phyloP scores from a whole-genome alignment of 2,329 filamentous ascomycete species.

The Lachnellula arida region DNA sequence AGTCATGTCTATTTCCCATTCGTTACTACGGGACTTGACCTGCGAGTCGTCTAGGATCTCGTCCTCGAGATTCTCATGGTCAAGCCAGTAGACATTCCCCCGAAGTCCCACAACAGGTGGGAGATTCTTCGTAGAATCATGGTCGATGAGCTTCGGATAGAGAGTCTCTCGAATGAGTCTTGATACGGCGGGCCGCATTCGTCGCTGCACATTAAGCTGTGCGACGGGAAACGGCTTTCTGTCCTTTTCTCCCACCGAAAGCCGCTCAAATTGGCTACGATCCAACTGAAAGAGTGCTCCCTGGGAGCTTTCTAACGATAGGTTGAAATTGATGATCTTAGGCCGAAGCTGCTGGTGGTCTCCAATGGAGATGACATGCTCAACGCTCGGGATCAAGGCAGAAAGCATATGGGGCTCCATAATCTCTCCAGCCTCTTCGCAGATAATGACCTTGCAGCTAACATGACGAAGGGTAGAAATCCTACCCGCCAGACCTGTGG shows the following conservation, averaged over 20 bases:
- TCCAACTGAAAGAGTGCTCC: constrained; percentile 25
- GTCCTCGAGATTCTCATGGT: constrained; percentile 24
- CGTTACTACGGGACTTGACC: constrained; percentile 37
- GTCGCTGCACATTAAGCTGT: constrained; percentile 26
- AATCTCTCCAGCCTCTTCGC: constrained; percentile 41
- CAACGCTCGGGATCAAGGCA: constrained; percentile 33
- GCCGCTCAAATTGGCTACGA: constrained; percentile 27
- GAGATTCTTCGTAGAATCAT: constrained; percentile 11
- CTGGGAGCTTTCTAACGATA: constrained; percentile 29
- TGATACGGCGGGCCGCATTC: constrained; percentile 29
- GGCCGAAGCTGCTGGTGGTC: constrained; percentile 42
- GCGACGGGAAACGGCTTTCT: constrained; percentile 20
- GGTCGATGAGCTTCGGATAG: constrained; percentile 25
- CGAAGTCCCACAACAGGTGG: constrained; percentile 27
- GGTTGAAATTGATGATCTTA: constrained; percentile 20
- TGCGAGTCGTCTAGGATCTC: neutral
- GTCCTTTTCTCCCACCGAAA: constrained; percentile 16
- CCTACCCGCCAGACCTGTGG: constrained; percentile 44
- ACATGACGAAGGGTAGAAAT: constrained; percentile 31
- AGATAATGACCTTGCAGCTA: constrained; percentile 29
- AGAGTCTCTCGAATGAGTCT: constrained; percentile 20
- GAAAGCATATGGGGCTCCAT: constrained; percentile 39
- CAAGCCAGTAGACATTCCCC: constrained; percentile 26
- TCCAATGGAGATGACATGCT: constrained; percentile 41
- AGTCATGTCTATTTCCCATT: constrained; percentile 60